A percentile compares a stretch with the other conserved stretches of the same genome.
Evolutionary conservation across 805 yeast species (phyloP).

Genomic region (Clavispora fructus): DNA sequence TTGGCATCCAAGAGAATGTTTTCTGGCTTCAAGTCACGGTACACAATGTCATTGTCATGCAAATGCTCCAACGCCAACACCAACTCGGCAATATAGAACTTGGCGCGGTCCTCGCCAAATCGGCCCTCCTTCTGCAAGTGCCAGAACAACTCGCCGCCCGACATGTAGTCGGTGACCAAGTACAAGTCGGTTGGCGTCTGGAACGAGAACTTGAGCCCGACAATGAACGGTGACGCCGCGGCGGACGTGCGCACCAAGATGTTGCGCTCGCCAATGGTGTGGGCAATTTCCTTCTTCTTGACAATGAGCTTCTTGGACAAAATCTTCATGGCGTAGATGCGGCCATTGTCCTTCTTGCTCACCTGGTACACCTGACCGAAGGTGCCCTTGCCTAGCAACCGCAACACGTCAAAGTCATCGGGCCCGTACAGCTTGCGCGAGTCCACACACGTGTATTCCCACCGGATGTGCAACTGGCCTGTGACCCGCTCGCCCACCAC

Average conservation of each 20-base stretch:
- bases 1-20: slow-evolving; percentile 92
- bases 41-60: slow-evolving; percentile 93
- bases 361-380: slow-evolving; percentile 98
- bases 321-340: slow-evolving; percentile 97
- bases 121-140: slow-evolving; percentile 96
- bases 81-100: slow-evolving; percentile 94
- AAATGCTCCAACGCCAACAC: slow-evolving; percentile 89
- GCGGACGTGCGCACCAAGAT: slow-evolving; percentile 89
- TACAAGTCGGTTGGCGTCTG: slow-evolving; percentile 93
- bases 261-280: slow-evolving; percentile 95
- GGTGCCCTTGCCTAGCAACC: slow-evolving; percentile 92
- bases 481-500: slow-evolving; percentile 68
- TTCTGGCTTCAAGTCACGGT: slow-evolving; percentile 96
- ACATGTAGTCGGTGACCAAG: slow-evolving; percentile 94
- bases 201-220: slow-evolving; percentile 91
- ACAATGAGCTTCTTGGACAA: slow-evolving; percentile 92
- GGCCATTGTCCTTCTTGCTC: slow-evolving; percentile 77
- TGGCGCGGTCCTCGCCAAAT: slow-evolving; percentile 88
- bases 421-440: slow-evolving; percentile 84
- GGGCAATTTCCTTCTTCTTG: slow-evolving; percentile 95
- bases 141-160: slow-evolving; percentile 97
- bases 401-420: slow-evolving; percentile 85
- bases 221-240: slow-evolving; percentile 87
- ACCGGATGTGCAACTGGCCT: slow-evolving; percentile 72
- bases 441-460: slow-evolving; percentile 62